Conservation (phyloP, 768 basidiomycete species). For the Cystobasidium tubakii region DNA sequence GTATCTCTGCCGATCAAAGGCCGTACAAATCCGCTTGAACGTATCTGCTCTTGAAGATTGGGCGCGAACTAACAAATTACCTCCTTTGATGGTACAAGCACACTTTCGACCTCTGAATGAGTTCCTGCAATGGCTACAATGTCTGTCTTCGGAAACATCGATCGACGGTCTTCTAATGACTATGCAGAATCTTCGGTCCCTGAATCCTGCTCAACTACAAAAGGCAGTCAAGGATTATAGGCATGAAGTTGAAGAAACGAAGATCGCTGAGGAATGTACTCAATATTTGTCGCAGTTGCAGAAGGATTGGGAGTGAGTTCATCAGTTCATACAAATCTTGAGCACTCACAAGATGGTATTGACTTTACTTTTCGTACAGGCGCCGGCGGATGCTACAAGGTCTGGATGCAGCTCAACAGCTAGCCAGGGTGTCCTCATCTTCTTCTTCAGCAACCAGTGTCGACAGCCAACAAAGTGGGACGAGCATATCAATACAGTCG, state of each 20-base stretch:
- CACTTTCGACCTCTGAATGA: slow-evolving; percentile 82
- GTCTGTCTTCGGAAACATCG: slow-evolving; percentile 76
- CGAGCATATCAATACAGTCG: slow-evolving; percentile 23
- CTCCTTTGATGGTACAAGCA: slow-evolving; percentile 62
- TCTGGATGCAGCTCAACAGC: slow-evolving; percentile 63
- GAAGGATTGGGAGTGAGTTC: slow-evolving; percentile 81
- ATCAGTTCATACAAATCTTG: not conserved
- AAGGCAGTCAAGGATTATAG: slow-evolving; percentile 74
- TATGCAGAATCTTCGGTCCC: slow-evolving; percentile 73
- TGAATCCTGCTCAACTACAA: slow-evolving; percentile 96
- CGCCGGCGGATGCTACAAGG: slow-evolving; percentile 63
- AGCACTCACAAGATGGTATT: not conserved
- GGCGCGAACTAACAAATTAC: slow-evolving; percentile 73
- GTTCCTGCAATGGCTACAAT: slow-evolving; percentile 77
- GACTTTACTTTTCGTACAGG: too few species aligned
- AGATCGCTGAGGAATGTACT: slow-evolving; percentile 89
- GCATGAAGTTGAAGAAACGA: slow-evolving; percentile 87
- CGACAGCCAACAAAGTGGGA: not conserved
- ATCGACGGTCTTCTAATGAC: slow-evolving; percentile 83
- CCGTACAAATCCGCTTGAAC: slow-evolving; percentile 84
- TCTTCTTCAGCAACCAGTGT: not conserved
- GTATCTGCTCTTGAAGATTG: slow-evolving; percentile 81
- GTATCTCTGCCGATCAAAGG: slow-evolving; percentile 84
- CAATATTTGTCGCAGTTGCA: slow-evolving; percentile 92
- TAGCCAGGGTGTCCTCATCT: slow-evolving; percentile 13